Conservation (phyloP, 164 flowering plant species). For the Magnolia kwangsiensis region DNA sequence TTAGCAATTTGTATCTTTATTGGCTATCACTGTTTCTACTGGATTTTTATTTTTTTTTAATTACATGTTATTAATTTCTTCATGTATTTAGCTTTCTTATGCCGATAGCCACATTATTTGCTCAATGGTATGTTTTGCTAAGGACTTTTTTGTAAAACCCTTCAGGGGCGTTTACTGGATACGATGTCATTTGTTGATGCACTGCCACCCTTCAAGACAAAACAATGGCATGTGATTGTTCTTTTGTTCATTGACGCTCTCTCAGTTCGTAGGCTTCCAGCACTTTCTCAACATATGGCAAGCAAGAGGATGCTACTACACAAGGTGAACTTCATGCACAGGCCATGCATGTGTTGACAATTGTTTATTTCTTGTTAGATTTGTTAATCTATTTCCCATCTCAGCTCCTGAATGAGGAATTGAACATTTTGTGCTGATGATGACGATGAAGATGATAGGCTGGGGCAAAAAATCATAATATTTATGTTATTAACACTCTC, state of each 20-base stretch:
- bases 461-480: too few relatives aligned
- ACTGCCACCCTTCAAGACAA: conserved; percentile 64
- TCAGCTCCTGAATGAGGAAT: too few relatives aligned
- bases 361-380: neutral
- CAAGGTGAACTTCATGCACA: conserved; percentile 42
- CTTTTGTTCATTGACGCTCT: conserved; percentile 79
- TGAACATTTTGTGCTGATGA: too few relatives aligned
- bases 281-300: conserved; percentile 49
- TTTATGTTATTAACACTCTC: too few relatives aligned
- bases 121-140: neutral
- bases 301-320: conserved; percentile 46
- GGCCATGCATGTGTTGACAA: neutral
- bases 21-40: too few relatives aligned
- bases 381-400: too few relatives aligned
- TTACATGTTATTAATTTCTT: too few relatives aligned
- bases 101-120: neutral
- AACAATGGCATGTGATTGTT: conserved; percentile 80
- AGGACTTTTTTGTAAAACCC: neutral
- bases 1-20: too few relatives aligned
- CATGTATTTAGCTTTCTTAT: neutral
- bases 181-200: conserved; percentile 80
- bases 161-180: conserved; percentile 56
- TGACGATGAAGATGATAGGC: too few relatives aligned
- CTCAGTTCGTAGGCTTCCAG: conserved; percentile 64
- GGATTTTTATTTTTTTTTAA: neutral